These are phyloP conservation scores for Sordariomycetes sp. DNA, from an alignment of 2,329 filamentous ascomycete genomes.

Conservation along the genomic window DNA sequence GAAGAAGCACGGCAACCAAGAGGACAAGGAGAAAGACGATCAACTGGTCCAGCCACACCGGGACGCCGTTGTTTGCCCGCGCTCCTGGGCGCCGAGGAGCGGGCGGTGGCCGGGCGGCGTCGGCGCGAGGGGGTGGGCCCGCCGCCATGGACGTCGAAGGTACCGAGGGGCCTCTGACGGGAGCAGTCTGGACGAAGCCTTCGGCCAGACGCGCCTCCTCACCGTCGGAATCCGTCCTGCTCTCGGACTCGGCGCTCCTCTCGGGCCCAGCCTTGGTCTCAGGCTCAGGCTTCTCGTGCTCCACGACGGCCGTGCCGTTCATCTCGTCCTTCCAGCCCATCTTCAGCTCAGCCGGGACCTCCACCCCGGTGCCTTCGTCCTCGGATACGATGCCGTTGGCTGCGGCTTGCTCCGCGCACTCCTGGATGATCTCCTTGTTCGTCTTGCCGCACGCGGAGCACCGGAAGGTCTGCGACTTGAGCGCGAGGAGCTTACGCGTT, in stretches of 20 bases:
- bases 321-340: slow-evolving; percentile 66
- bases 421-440: slow-evolving; percentile 62
- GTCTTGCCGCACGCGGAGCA: slow-evolving; percentile 58
- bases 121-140: neutral
- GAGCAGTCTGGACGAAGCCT: slow-evolving; percentile 41
- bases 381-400: slow-evolving; percentile 23
- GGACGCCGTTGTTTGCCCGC: neutral
- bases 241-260: slow-evolving; percentile 10
- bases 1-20: neutral
- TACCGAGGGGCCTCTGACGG: slow-evolving; percentile 10
- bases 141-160: neutral
- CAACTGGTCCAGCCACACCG: slow-evolving; percentile 1
- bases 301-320: slow-evolving; percentile 7
- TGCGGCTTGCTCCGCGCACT: slow-evolving; percentile 42
- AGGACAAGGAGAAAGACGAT: slow-evolving; percentile 1
- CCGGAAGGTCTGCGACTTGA: slow-evolving; percentile 48
- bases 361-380: slow-evolving; percentile 24
- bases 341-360: slow-evolving; percentile 41
- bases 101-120: neutral
- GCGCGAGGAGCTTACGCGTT: slow-evolving; percentile 56
- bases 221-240: slow-evolving; percentile 15
- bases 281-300: slow-evolving; percentile 13
- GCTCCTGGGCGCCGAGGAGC: neutral
- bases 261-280: slow-evolving; percentile 9
- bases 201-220: slow-evolving; percentile 39